Conservation (phyloP, 129 eudicot genomes). For the Solidago caesia region DNA sequence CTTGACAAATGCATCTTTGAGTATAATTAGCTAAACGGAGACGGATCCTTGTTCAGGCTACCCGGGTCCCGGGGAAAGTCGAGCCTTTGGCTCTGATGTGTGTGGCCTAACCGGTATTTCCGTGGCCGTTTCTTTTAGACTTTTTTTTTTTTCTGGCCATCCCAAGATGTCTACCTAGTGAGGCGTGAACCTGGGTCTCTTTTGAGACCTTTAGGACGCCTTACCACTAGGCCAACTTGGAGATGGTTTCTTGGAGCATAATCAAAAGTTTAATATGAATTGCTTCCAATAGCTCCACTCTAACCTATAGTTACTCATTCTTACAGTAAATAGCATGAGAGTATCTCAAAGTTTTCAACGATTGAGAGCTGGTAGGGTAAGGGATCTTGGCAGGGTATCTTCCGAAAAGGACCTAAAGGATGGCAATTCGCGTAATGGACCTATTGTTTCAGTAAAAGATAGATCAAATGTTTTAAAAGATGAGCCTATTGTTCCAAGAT, state of each 20-base stretch:
- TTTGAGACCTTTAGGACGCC: no score
- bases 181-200: no score
- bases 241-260: no score
- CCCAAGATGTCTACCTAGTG: no score
- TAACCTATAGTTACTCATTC: neutral
- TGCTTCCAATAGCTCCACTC: neutral
- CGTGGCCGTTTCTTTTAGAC: no score
- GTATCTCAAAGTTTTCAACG: slow-evolving; percentile 57
- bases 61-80: no score
- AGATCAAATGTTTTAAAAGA: slow-evolving; percentile 21
- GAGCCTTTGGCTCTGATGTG: no score
- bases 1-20: neutral
- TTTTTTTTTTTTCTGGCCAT: no score
- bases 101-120: no score
- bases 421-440: slow-evolving; percentile 10
- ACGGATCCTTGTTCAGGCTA: no score
- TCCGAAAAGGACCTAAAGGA: slow-evolving; percentile 35
- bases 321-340: slow-evolving; percentile 36
- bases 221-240: no score
- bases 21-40: no score
- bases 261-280: neutral
- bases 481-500: slow-evolving; percentile 3
- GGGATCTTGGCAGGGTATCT: slow-evolving; percentile 47
- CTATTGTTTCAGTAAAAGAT: slow-evolving; percentile 29
- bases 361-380: slow-evolving; percentile 68